phyloP scores from a whole-genome alignment of 345 rosid genomes.

The Eucalyptus cloeziana region DNA sequence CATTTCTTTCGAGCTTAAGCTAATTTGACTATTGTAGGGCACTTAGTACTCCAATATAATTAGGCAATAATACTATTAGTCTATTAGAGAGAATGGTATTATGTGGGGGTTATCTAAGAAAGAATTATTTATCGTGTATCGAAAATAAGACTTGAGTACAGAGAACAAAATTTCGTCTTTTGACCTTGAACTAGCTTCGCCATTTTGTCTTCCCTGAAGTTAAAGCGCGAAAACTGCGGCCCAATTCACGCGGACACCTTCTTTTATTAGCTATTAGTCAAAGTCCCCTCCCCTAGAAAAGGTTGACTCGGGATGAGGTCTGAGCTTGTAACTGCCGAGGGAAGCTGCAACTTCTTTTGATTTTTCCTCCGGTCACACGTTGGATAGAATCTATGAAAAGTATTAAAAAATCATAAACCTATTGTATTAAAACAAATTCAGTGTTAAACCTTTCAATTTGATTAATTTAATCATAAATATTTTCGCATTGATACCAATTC shows the following conservation, averaged over 20 bases:
- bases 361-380: background rate
- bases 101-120: background rate
- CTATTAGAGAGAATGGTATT: background rate
- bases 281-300: background rate
- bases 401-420: too few species aligned
- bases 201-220: background rate
- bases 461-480: too few species aligned
- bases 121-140: background rate
- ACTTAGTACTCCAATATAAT: background rate
- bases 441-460: accelerated
- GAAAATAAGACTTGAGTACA: background rate
- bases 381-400: background rate
- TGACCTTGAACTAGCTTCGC: background rate
- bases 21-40: background rate
- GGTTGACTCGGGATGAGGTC: background rate
- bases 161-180: background rate
- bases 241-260: background rate
- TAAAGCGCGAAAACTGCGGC: background rate
- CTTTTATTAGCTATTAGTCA: background rate
- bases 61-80: background rate
- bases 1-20: background rate
- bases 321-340: background rate
- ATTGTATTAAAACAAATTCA: accelerated
- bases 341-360: background rate
- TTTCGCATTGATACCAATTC: accelerated